Evolutionary conservation across 2,329 filamentous ascomycete genomes (phyloP), one percentile per base, ranked within the genome.

Genomic region (Thielaviopsis cerberus): DNA sequence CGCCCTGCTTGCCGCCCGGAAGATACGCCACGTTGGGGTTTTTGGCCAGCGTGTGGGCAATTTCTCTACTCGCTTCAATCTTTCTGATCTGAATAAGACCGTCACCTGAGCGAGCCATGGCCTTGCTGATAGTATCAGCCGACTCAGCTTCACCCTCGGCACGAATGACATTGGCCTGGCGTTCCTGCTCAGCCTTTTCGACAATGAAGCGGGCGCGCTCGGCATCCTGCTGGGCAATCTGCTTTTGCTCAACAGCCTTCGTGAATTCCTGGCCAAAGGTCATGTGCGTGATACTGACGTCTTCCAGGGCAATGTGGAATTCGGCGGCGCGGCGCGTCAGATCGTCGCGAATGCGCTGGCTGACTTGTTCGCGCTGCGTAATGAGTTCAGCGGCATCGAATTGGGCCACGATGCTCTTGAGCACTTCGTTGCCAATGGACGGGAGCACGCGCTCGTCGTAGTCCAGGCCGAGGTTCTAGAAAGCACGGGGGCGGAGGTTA

Each of bases 201-300:
- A 98, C 92, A 65, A 98, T 94, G 77, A 98, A 98, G 64, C 92
- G 82, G 54, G 92, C 92, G 64, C 92, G 82, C 79, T 98, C 92
- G 63, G 92, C 92, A 69, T 98, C 92, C 74, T 98, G 92, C 76
- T 98, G 92, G 58, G 92, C 92, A 71, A 98, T 98, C 78, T 98
- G 92, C 83, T 98, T 98, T 81, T 98, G 92, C 76, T 98, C 92
- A 67, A 98, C 92, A 63, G 92, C 92, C 72, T 88, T 87, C 62
- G 92, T 98, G 78, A 98, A 98, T 74, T 98, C 92, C 72, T 91
- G 91, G 65, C 92, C 92, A 70, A 98, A 98, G 57, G 92, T 98
- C 92, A 98, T 98, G 79, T 98, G 92, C 62, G 92, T 98, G 73
- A 98, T 98, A 69, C 88, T 94, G 61, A 98, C 92, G 69, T 98